Conservation (phyloP, 192 early-diverging fungal genomes). For the Coemansia sp. region DNA sequence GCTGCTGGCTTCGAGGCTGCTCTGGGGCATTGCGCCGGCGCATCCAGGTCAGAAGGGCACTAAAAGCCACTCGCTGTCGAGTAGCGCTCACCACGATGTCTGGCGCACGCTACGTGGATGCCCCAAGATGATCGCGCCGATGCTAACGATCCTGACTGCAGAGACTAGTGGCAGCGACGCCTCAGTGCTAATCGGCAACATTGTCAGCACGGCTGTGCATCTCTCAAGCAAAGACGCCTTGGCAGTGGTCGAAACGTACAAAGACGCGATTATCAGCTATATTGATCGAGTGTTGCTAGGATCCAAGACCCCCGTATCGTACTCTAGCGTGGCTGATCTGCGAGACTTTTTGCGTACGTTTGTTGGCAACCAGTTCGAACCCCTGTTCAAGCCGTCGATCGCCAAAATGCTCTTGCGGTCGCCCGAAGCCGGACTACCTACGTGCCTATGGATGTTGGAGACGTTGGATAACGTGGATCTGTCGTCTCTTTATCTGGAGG, state of each 20-base stretch:
- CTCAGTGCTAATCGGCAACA: conserved; percentile 62
- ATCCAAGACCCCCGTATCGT: conserved; percentile 22
- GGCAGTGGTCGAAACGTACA: conserved; percentile 37
- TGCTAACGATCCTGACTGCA: conserved; percentile 50
- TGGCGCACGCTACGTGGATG: conserved; percentile 52
- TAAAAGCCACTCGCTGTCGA: conserved; percentile 38
- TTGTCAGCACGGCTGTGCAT: conserved; percentile 59
- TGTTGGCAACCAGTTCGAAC: conserved; percentile 57
- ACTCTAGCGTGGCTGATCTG: conserved; percentile 44
- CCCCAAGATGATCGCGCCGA: conserved; percentile 38
- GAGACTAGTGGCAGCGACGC: conserved; percentile 47
- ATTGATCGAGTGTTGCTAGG: conserved; percentile 25
- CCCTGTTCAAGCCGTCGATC: conserved; percentile 62
- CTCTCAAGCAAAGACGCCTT: conserved; percentile 30
- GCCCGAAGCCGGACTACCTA: conserved; percentile 75
- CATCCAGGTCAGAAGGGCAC: not conserved
- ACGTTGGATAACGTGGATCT: conserved; percentile 57
- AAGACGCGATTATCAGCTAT: conserved; percentile 33
- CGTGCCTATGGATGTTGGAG: conserved; percentile 61
- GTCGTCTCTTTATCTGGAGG: conserved; percentile 59
- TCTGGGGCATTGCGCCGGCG: conserved; percentile 61
- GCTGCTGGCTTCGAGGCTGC: conserved; percentile 52
- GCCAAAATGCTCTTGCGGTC: conserved; percentile 80
- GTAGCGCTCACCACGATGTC: conserved; percentile 37
- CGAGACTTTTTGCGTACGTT: conserved; percentile 60